These are phyloP conservation scores for Murraya koenigii DNA, from an alignment of 345 rosid species.

Conservation along the genomic window DNA sequence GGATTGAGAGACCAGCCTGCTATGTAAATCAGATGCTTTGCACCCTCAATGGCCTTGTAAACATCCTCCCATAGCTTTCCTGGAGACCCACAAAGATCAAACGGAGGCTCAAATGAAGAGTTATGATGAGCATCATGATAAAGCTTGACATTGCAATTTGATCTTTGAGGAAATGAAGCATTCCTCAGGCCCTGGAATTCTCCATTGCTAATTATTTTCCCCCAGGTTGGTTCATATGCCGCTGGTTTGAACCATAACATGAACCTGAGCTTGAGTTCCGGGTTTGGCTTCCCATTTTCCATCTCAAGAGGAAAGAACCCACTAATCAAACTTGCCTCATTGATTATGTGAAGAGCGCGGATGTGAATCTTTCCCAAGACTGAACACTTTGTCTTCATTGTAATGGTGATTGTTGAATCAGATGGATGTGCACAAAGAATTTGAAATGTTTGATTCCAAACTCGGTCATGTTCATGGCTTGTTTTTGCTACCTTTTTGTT, in stretches of 20 bases:
- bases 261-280: constrained; percentile 55
- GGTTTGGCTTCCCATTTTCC: constrained; percentile 47
- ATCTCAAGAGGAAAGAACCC: constrained; percentile 58
- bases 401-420: constrained; percentile 60
- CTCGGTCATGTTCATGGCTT: constrained; percentile 53
- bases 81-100: constrained; percentile 34
- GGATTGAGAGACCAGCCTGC: constrained; percentile 95
- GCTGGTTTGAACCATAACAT: constrained; percentile 87
- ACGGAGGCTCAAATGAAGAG: constrained; percentile 49
- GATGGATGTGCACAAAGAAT: constrained; percentile 72
- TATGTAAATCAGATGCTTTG: constrained; percentile 73
- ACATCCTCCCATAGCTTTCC: constrained; percentile 83
- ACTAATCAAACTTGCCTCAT: constrained; percentile 45
- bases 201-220: constrained; percentile 30
- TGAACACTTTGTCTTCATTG: constrained; percentile 65
- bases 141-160: constrained; percentile 60
- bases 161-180: constrained; percentile 71
- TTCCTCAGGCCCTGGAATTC: constrained; percentile 60
- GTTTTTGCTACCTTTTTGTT: constrained; percentile 66
- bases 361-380: constrained; percentile 55
- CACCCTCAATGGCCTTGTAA: constrained; percentile 69
- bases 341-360: constrained; percentile 47
- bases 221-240: constrained; percentile 60
- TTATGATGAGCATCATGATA: constrained; percentile 83
- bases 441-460: constrained; percentile 91